Conservation (phyloP, 192 early-diverging fungal species). For the Linnemannia exigua region DNA sequence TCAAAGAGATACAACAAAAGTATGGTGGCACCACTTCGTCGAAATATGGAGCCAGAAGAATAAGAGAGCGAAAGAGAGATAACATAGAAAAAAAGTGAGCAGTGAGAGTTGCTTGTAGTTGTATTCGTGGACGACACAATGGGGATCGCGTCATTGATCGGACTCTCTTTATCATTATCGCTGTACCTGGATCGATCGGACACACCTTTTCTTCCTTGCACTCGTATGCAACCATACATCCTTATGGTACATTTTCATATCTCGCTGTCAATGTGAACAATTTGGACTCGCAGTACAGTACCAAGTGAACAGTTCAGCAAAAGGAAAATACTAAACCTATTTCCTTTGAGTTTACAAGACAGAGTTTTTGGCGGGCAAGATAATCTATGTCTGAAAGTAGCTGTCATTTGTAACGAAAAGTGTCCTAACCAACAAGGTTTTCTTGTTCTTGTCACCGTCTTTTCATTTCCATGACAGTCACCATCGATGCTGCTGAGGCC, state of each 20-base stretch:
- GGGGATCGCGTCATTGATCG: constrained; percentile 29
- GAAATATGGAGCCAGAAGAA: not conserved
- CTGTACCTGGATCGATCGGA: not conserved
- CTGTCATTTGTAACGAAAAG: not conserved
- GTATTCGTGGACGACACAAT: not conserved
- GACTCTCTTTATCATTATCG: not conserved
- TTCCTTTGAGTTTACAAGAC: not conserved
- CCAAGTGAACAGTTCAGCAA: not conserved
- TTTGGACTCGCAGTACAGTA: too few relatives aligned
- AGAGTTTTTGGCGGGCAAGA: not conserved
- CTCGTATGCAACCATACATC: not conserved
- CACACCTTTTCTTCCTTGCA: not conserved
- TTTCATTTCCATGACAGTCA: constrained; percentile 64
- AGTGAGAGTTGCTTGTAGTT: not conserved
- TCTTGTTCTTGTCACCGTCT: not conserved
- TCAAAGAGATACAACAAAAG: constrained; percentile 9
- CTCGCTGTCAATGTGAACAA: not conserved
- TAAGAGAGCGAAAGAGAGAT: not conserved
- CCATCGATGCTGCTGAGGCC: constrained; percentile 93
- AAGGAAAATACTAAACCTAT: not conserved
- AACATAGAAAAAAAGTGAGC: too few relatives aligned
- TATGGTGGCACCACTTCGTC: not conserved
- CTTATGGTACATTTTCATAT: not conserved
- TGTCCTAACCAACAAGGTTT: constrained; percentile 4
- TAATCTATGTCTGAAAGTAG: not conserved